phyloP scores from a whole-genome alignment of 2,329 filamentous ascomycete genomes.

The Rhynchosporium agropyri region DNA sequence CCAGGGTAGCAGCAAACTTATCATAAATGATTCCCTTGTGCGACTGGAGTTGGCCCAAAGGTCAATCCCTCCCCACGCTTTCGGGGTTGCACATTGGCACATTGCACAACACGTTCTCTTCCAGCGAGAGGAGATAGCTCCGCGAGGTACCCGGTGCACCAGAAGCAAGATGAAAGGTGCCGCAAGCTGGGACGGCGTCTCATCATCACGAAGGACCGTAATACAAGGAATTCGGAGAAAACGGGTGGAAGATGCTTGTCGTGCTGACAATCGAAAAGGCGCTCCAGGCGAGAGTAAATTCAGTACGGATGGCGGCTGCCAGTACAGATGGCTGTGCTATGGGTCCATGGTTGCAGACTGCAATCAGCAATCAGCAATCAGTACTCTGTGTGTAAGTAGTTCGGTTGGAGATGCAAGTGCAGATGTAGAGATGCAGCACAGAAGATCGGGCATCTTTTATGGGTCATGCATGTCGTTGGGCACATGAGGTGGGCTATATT shows the following conservation, averaged over 20 bases:
- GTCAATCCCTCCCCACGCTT: conserved; percentile 1
- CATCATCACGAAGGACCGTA: conserved; percentile 8
- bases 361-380: background rate
- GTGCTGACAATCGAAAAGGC: background rate
- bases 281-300: conserved; percentile 1
- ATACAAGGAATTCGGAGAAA: background rate
- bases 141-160: background rate
- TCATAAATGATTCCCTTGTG: conserved; percentile 11
- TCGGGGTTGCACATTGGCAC: background rate
- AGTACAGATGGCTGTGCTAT: background rate
- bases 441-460: conserved; percentile 16
- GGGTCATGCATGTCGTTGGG: conserved; percentile 12
- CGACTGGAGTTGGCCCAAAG: background rate
- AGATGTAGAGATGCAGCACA: conserved; percentile 16
- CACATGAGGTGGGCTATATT: background rate
- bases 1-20: background rate
- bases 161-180: background rate
- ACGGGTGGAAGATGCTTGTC: background rate
- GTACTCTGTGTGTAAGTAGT: conserved; percentile 6
- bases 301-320: background rate
- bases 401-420: conserved; percentile 8
- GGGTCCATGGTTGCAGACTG: conserved; percentile 1
- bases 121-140: conserved; percentile 1
- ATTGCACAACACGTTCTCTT: conserved; percentile 17
- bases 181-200: conserved; percentile 9